Base-by-base conservation (phyloP, 345 rosid species). In the Aquilaria yunnanensis region DNA sequence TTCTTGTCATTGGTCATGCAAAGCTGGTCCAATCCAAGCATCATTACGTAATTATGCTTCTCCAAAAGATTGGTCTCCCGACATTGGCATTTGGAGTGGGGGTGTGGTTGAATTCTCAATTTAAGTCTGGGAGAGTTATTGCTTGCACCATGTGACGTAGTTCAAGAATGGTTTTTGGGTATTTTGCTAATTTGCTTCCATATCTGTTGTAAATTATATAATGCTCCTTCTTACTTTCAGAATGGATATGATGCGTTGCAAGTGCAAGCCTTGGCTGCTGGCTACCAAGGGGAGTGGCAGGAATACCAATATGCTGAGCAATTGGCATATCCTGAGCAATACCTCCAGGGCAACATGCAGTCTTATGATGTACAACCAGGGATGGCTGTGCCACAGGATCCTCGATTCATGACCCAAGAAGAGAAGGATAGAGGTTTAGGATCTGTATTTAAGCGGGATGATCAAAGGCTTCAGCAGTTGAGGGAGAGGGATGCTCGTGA, bases 341-440 rank as follows among this genome's bases (percentile, higher is more conserved):
- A 90, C 74, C 80, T 85, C 50, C 95, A 85, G 77, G 85, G 77
- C 32, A 75, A 81, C 66, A 77, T 82, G 88, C 81, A 81, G 47
- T 74, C 71, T 54, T 94, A 83, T 57, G 96, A 85, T 48, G 49
- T 74, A 23, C 96, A 90, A 70, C 76, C 72, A 29, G 82, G 70
- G 60, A 43, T 74, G 54, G 66, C 65, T 64, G 50, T 74, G 32
- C 71, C 58, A 51, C 89, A 70, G 65, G 99, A 94, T 81, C 97
- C 99, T 52, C 84, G 72, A 50, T 78, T 85, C 63, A 94, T 94
- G 99, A 86, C 96, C 57, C 97, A 94, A 73, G 99, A 94, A 77
- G 96, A 90, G 83, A 94, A 94, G 81, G 99, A 90, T 70, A 80
- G 97, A 51, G 99, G 99, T 66, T 76, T 94, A 60, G 99, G 99